These are phyloP conservation scores for Wickerhamiella infanticola DNA, from an alignment of 1,139 yeast genomes.

Conservation along the genomic window DNA sequence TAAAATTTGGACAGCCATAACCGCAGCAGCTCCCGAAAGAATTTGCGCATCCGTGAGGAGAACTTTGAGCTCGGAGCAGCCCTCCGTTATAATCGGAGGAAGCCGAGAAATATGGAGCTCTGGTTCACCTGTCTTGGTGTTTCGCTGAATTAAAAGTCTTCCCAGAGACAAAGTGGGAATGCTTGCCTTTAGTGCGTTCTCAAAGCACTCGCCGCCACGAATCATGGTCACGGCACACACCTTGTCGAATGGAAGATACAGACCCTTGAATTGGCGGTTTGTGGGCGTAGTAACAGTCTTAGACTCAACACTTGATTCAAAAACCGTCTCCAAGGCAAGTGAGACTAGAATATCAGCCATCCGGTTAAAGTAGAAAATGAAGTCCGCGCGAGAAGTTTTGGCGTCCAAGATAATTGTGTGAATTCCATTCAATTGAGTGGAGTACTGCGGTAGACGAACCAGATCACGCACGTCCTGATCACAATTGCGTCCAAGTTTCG, in stretches of 20 bases:
- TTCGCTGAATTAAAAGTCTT: slow-evolving; percentile 73
- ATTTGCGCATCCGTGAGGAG: slow-evolving; percentile 75
- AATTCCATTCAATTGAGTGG: slow-evolving; percentile 59
- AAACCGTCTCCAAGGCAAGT: slow-evolving; percentile 38
- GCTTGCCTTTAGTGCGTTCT: slow-evolving; percentile 56
- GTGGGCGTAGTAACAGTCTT: slow-evolving; percentile 32
- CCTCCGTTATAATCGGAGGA: slow-evolving; percentile 25
- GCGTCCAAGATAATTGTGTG: slow-evolving; percentile 51
- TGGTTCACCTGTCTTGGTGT: slow-evolving; percentile 82
- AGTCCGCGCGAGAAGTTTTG: slow-evolving; percentile 50
- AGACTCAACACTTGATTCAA: slow-evolving; percentile 18
- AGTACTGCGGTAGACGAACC: slow-evolving; percentile 13
- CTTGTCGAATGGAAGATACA: slow-evolving; percentile 29
- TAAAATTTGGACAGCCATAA: slow-evolving; percentile 84
- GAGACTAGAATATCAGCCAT: slow-evolving; percentile 56
- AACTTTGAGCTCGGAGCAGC: slow-evolving; percentile 29
- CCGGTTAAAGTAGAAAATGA: slow-evolving; percentile 73
- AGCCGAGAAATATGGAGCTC: slow-evolving; percentile 65
- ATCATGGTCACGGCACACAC: slow-evolving; percentile 65
- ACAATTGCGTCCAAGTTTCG: slow-evolving; percentile 32
- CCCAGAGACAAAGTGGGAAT: slow-evolving; percentile 71
- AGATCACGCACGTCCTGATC: background rate
- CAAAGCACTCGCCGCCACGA: slow-evolving; percentile 87
- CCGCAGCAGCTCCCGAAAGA: slow-evolving; percentile 84
- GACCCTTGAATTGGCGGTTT: slow-evolving; percentile 28